Base-by-base conservation (phyloP, 78 protist species). In the Planoprotostelium fungivorum region DNA sequence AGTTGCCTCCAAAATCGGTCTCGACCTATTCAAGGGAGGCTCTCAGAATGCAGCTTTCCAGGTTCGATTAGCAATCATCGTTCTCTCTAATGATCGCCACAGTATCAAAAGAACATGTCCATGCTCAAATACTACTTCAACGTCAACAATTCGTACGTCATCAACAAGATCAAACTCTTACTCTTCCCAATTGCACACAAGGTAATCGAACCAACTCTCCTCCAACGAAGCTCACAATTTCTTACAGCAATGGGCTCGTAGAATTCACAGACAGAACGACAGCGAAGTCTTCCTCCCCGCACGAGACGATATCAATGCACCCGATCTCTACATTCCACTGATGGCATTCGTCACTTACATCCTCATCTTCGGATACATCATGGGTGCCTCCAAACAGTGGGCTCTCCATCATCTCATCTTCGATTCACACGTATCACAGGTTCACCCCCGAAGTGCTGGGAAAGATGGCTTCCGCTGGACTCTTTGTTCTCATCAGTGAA, bases 341-440 rank as follows among this genome's bases (percentile, higher is more conserved):
- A 96, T 97, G 97, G 94, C 97, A 28, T 90, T 94, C 34, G 94
- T 96, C 35, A 96, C 98, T 28, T 97, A 96, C 94, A 89, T 95
- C 88, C 89, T 96, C 36, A 51, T 95, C 36, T 36, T 29, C 51
- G 96, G 94, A 9, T 94, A 86, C 94, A 86, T 85, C 83, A 39
- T 89, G 90, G 97, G 95, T 51, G 73, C 73, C 16, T 51, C 73
- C 16, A 51, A 51, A 51, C 73, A 51, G 73, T 51, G 73, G 31
- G 73, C 73, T 25, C 73, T 16, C 16, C 31, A 25, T 16, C 73
- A 25, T 51, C 73, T 25, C 5, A 5, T 16, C 16, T 51, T 51
- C 73, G 5, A 16, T 25, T 51, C 73, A 51, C n/a, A 83, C 85
- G 88, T 37, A 87, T 83, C 83, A 37, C 23, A 63, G 87, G 35